These are phyloP conservation scores for Ceratocystis albifundus DNA, from an alignment of 2,329 filamentous ascomycete species.

Conservation along the genomic window DNA sequence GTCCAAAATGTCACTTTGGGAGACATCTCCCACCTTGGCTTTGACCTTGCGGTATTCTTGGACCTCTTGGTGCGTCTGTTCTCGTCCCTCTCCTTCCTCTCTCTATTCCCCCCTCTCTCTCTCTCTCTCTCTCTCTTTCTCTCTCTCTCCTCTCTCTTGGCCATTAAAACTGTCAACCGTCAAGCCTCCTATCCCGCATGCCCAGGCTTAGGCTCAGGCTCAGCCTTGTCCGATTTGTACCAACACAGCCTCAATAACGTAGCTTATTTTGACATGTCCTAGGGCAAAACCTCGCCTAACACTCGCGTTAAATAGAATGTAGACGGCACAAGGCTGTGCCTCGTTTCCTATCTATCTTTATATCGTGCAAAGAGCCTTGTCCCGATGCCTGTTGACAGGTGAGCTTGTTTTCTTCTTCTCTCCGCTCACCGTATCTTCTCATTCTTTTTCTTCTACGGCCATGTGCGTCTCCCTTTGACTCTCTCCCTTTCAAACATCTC, in stretches of 20 bases:
- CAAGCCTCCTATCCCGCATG: neutral
- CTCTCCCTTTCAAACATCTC: constrained; percentile 1
- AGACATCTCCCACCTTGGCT: neutral
- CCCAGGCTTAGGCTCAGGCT: neutral
- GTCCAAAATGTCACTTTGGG: neutral
- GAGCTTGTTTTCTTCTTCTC: constrained; percentile 2
- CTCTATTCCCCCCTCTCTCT: too few relatives aligned
- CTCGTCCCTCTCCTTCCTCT: neutral
- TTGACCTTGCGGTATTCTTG: neutral
- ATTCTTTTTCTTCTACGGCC: neutral
- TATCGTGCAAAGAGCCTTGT: neutral
- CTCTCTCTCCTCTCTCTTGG: neutral
- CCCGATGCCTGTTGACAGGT: neutral
- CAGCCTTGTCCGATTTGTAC: neutral
- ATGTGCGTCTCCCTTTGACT: neutral
- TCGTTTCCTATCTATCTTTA: neutral
- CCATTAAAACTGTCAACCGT: neutral
- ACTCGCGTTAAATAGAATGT: neutral
- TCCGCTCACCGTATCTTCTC: neutral
- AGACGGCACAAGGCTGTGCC: neutral
- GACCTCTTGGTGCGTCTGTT: neutral
- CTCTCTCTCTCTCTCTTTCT: neutral
- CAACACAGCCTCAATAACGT: constrained; percentile 12
- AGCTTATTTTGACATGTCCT: constrained; percentile 11
- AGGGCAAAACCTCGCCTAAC: neutral